Evolutionary conservation across 306 rosid genomes (phyloP).

Genomic region (Quercus rubra): DNA sequence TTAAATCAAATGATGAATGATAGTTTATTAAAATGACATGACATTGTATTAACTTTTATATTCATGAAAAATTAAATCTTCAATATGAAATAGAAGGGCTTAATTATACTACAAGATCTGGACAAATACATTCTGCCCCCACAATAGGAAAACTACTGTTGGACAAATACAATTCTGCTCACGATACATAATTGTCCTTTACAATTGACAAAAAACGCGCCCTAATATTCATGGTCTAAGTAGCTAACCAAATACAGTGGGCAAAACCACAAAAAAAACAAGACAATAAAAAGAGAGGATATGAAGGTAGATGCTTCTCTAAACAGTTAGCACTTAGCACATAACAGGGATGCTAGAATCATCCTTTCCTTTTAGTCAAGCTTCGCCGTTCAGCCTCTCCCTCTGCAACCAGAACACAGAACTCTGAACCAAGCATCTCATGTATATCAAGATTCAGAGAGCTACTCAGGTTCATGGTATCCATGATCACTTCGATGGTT

Average conservation of each 20-base stretch:
- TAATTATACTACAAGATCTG: too few species aligned
- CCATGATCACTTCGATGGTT: conserved; percentile 57
- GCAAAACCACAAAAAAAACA: not conserved
- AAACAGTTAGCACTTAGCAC: not conserved
- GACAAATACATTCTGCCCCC: too few species aligned
- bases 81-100: too few species aligned
- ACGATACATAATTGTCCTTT: not conserved
- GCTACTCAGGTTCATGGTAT: conserved; percentile 52
- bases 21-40: too few species aligned
- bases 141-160: too few species aligned
- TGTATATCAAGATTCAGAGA: conserved; percentile 55
- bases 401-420: conserved; percentile 74
- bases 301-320: not conserved
- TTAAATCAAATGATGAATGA: too few species aligned
- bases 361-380: conserved; percentile 49
- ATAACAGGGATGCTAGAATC: conserved; percentile 12
- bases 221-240: not conserved
- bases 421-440: conserved; percentile 89
- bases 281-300: not conserved
- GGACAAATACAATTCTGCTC: not conserved
- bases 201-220: not conserved
- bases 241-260: not conserved
- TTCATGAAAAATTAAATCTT: too few species aligned
- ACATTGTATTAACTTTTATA: too few species aligned
- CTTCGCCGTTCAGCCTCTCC: conserved; percentile 77